phyloP scores from a whole-genome alignment of 176 grass and related monocot species.

The Eremochloa ophiuroides region DNA sequence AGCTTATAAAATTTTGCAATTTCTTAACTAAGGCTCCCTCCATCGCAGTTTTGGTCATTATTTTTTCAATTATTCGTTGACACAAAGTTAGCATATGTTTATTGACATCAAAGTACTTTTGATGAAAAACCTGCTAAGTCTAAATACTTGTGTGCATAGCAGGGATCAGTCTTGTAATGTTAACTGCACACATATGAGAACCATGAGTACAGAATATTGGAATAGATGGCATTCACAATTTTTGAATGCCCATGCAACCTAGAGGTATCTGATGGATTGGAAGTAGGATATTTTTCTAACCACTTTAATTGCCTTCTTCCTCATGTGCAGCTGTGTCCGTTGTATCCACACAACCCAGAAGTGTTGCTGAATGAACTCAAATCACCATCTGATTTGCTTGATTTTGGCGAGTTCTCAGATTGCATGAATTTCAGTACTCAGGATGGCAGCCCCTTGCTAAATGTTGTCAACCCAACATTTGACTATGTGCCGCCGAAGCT shows the following conservation, averaged over 20 bases:
- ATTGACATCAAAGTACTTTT: background rate
- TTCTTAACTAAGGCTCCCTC: background rate
- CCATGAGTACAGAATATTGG: background rate
- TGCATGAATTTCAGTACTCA: conserved; percentile 79
- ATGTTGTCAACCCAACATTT: conserved; percentile 94
- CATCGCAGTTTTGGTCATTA: background rate
- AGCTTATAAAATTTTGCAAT: background rate
- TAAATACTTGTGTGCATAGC: background rate
- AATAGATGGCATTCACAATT: background rate
- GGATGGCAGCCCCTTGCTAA: conserved; percentile 66
- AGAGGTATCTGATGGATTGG: background rate
- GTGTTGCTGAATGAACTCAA: conserved; percentile 90
- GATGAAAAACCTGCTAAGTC: background rate
- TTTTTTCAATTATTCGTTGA: background rate
- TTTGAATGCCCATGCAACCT: background rate
- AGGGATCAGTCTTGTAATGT: background rate
- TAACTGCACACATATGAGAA: background rate
- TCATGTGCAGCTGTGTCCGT: conserved; percentile 67
- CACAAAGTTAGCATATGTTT: background rate
- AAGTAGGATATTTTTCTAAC: background rate
- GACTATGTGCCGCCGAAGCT: conserved; percentile 93
- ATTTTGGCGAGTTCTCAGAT: conserved; percentile 92
- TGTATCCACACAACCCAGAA: conserved; percentile 94
- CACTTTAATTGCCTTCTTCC: background rate
- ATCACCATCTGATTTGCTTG: conserved; percentile 86